phyloP scores from a whole-genome alignment of 1,139 yeast genomes.

The Wickerhamomyces sp. region DNA sequence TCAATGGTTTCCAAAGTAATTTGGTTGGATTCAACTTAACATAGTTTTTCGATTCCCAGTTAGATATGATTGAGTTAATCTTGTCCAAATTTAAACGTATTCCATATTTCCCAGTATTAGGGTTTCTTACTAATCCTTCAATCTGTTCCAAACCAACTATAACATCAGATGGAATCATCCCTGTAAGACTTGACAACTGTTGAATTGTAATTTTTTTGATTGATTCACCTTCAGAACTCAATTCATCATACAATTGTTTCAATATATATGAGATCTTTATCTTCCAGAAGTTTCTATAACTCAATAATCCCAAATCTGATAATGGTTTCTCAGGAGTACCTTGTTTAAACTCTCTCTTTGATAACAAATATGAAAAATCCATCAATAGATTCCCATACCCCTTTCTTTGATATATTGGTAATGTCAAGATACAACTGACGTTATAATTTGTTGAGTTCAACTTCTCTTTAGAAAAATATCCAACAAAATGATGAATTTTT shows the following conservation, averaged over 20 bases:
- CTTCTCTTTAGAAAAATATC: conserved; percentile 90
- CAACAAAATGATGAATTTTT: conserved; percentile 73
- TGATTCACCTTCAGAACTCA: conserved; percentile 13
- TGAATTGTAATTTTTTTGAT: conserved; percentile 43
- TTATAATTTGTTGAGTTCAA: conserved; percentile 70
- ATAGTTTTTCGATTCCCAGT: conserved; percentile 56
- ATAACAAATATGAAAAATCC: conserved; percentile 80
- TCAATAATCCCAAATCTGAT: conserved; percentile 77
- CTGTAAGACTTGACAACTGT: conserved; percentile 62
- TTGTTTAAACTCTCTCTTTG: conserved; percentile 65
- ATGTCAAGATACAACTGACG: conserved; percentile 82
- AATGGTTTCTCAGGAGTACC: conserved; percentile 97
- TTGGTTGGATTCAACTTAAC: conserved; percentile 44
- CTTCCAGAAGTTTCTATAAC: conserved; percentile 88
- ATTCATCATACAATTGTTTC: conserved; percentile 30
- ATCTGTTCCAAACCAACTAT: conserved; percentile 81
- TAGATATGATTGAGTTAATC: conserved; percentile 40
- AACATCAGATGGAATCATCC: conserved; percentile 85
- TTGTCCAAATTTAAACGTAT: conserved; percentile 46
- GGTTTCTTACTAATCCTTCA: conserved; percentile 45
- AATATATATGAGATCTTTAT: conserved; percentile 51
- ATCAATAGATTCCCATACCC: conserved; percentile 89
- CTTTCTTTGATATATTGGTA: conserved; percentile 81
- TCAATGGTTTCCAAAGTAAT: conserved; percentile 74
- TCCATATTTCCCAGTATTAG: conserved; percentile 40